Base-by-base conservation (phyloP, 345 rosid genomes). In the Microthlaspi erraticum region DNA sequence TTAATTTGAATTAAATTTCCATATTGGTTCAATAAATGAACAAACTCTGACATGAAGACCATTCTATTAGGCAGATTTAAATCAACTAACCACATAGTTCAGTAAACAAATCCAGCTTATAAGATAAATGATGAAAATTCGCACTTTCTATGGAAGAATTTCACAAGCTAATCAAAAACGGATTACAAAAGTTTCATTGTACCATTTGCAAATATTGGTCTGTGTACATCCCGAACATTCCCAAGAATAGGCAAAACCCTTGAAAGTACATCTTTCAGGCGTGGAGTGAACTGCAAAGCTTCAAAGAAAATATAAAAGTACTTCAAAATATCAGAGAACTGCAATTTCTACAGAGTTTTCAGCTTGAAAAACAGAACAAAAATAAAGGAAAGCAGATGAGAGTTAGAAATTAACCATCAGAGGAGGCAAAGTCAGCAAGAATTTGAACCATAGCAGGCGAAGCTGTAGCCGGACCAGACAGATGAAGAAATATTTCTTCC, bases 131-230 rank as follows among this genome's bases (percentile, higher is more conserved):
- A 44, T 10, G 16, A 41, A 55, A 53, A 26, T 37, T 56, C 33
- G 53, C n/a, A 43, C 8, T 46, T 60, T 61, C 23, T 39, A 53
- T 31, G 53, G 2, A 16, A 59, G 20, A 42, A 9, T 51, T 52
- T 12, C 62, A 53, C 31, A 36, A 10, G 20, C 34, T 23, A 20
- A 59, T 9, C 6, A 12, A 65, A 49, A 71, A 41, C 23, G 12
- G 52, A 50, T 3, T 8, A 69, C 78, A 70, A 23, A 77, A 39
- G 7, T 51, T 55, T 53, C 19, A 71, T 42, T 55, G 68, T 85
- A 93, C 98, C 98, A 77, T 87, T 87, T 68, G 98, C 97, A 85
- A 91, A 91, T 76, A 93, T 89, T 51, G 97, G 88, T 68, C 94
- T 85, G 66, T 91, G 90, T 64, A 78, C 68, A 82, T 93, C 98